Evolutionary conservation across 2,329 filamentous ascomycete species (phyloP), one percentile per base, ranked within the genome.

Genomic region (Parafenestella ontariensis): DNA sequence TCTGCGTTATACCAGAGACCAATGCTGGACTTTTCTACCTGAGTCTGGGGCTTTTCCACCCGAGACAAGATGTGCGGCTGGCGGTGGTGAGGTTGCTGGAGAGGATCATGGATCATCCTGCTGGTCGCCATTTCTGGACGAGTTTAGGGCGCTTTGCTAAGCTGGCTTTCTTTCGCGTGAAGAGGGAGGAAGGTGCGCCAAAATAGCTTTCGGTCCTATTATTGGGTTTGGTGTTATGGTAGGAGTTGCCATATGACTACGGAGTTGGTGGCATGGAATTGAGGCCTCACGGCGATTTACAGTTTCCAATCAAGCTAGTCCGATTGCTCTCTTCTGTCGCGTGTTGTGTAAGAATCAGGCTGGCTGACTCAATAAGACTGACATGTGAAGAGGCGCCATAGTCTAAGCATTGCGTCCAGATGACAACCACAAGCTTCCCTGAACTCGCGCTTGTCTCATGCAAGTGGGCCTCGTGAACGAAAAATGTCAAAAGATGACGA

Each of bases 1-100:
- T 96, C 6, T 88, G 87, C 24, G 89, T 95, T 6, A 88, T 92
- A 5, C 92, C 92, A 7, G 92, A 96, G 77, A 90, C 87, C 24
- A 91, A 95, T 66, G 90, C 89, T 0, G 95, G 92, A 0, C 82
- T 98, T 3, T 98, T 98, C 74, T 96, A 97, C 67, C 78, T 99
- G 23, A 91, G 89, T 5, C 84, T 98, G 46, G 95, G 95, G 0
- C 81, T 99, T 5, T 97, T 98, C 74, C 95, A 99, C 78, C 92
- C 92, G 50, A 87, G 93, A 61, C 82, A 83, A 31, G 89, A 92
- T 46, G 93, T 97, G 10, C 84, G 95, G 31, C 78, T 89, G 64
- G 87, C 87, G 50, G 90, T 91, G 2, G 89, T 91, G 1, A 90
- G 90, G 56, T 78, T 99, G 31, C 76, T 99, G 20, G 92, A 94